phyloP scores from a whole-genome alignment of 129 eudicot genomes.

The Centella asiatica region DNA sequence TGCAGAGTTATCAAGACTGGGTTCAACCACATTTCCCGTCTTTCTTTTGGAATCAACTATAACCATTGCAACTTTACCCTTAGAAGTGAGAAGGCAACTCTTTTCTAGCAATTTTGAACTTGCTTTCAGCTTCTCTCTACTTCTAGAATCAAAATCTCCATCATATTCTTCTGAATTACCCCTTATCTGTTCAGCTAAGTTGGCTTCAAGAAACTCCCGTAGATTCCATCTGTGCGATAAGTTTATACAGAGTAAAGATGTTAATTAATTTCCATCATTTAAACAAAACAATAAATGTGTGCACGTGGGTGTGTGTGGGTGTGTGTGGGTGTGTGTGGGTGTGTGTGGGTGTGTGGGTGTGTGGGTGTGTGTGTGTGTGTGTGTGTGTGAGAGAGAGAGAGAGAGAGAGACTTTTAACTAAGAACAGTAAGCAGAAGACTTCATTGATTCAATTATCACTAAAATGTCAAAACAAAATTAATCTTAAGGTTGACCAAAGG shows the following conservation, averaged over 20 bases:
- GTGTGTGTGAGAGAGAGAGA: too few relatives aligned
- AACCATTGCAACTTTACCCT: conserved; percentile 64
- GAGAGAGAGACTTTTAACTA: not conserved
- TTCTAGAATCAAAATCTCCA: conserved; percentile 25
- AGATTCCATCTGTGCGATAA: conserved; percentile 38
- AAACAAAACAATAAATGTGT: too few relatives aligned
- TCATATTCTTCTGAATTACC: conserved; percentile 30
- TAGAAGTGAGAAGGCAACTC: conserved; percentile 41
- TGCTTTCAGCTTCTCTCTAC: conserved; percentile 21
- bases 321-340: too few relatives aligned
- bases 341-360: too few relatives aligned
- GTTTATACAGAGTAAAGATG: not conserved
- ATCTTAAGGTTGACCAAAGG: too few relatives aligned
- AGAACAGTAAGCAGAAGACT: too few relatives aligned
- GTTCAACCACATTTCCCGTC: conserved; percentile 5
- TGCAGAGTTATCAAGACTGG: conserved; percentile 18
- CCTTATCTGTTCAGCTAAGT: conserved; percentile 23
- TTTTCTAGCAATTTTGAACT: conserved; percentile 30
- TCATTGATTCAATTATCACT: not conserved
- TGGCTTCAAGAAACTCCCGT: conserved; percentile 30
- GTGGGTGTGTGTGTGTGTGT: too few relatives aligned
- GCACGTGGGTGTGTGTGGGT: too few relatives aligned
- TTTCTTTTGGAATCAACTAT: conserved; percentile 30
- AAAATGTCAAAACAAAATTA: too few relatives aligned
- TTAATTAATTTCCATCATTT: not conserved